Evolutionary conservation across 805 yeast genomes (phyloP).

Genomic region (Candida quercuum): DNA sequence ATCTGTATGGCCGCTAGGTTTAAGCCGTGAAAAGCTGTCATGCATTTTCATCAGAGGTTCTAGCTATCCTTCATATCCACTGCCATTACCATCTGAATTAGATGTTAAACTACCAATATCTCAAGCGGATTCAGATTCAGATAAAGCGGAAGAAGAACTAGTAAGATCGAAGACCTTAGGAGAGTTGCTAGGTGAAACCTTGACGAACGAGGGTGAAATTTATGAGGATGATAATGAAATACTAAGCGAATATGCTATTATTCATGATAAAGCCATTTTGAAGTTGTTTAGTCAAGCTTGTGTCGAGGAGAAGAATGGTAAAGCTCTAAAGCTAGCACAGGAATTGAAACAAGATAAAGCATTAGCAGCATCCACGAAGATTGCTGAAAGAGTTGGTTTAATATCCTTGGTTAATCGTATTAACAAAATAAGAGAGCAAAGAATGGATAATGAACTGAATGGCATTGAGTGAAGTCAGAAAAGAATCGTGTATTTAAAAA

Average conservation of each 20-base stretch:
- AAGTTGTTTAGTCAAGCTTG: slow-evolving; percentile 74
- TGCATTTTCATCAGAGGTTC: slow-evolving; percentile 73
- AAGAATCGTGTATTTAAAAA: not conserved
- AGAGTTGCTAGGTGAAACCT: slow-evolving; percentile 54
- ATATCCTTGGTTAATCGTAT: slow-evolving; percentile 48
- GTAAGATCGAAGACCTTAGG: slow-evolving; percentile 57
- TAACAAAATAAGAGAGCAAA: slow-evolving; percentile 46
- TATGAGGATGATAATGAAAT: slow-evolving; percentile 46
- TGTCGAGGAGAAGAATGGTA: slow-evolving; percentile 52
- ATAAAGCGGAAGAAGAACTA: slow-evolving; percentile 56
- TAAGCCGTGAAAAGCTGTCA: slow-evolving; percentile 61
- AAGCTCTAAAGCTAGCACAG: slow-evolving; percentile 65
- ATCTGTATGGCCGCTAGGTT: slow-evolving; percentile 85
- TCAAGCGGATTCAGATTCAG: slow-evolving; percentile 12
- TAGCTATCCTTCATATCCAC: slow-evolving; percentile 74
- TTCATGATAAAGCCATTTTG: slow-evolving; percentile 73
- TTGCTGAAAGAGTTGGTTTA: slow-evolving; percentile 69
- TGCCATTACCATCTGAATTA: slow-evolving; percentile 79
- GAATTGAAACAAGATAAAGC: slow-evolving; percentile 76
- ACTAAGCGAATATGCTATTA: slow-evolving; percentile 45
- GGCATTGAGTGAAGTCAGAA: not conserved
- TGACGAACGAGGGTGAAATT: slow-evolving; percentile 37
- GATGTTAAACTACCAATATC: slow-evolving; percentile 63
- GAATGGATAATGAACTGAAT: slow-evolving; percentile 27
- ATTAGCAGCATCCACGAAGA: slow-evolving; percentile 74